These are phyloP conservation scores for Fusarium nodosum DNA, from an alignment of 2,329 filamentous ascomycete species.

Conservation along the genomic window DNA sequence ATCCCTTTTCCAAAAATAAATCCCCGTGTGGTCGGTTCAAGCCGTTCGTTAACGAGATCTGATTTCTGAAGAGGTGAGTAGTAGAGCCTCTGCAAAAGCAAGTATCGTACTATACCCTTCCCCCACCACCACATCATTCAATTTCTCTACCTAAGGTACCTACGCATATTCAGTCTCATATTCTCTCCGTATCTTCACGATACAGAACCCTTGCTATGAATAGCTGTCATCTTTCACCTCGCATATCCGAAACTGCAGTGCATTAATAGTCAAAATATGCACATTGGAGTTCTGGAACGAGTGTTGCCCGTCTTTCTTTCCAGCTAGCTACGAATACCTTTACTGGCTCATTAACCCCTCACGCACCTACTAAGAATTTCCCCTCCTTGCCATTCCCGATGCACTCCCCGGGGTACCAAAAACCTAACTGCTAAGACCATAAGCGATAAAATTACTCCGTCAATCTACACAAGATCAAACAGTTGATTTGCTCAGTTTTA, in stretches of 20 bases:
- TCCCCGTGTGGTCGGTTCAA: neutral
- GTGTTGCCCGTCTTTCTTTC: slow-evolving; percentile 21
- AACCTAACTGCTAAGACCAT: neutral
- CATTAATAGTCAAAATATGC: slow-evolving; percentile 18
- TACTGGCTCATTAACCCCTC: slow-evolving; percentile 43
- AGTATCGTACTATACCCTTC: neutral
- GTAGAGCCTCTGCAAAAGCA: neutral
- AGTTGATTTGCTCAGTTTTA: neutral
- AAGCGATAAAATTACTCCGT: neutral
- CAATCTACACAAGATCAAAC: neutral
- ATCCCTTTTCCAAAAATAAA: slow-evolving; percentile 3
- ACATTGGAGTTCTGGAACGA: slow-evolving; percentile 43
- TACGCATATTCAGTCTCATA: slow-evolving; percentile 24
- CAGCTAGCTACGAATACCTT: slow-evolving; percentile 4
- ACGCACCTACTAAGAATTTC: slow-evolving; percentile 35
- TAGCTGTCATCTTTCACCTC: slow-evolving; percentile 29
- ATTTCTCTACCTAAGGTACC: slow-evolving; percentile 18
- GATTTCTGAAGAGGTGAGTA: slow-evolving; percentile 1
- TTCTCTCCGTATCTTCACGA: slow-evolving; percentile 34
- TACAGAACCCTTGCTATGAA: slow-evolving; percentile 26
- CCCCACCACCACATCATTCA: slow-evolving; percentile 11
- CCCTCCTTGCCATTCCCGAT: slow-evolving; percentile 17
- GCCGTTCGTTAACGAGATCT: slow-evolving; percentile 8
- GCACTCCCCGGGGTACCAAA: neutral
- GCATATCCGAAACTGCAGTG: slow-evolving; percentile 19